Evolutionary conservation across 2,329 filamentous ascomycete species (phyloP).

Genomic region (Torrubiellomyces zombiae): DNA sequence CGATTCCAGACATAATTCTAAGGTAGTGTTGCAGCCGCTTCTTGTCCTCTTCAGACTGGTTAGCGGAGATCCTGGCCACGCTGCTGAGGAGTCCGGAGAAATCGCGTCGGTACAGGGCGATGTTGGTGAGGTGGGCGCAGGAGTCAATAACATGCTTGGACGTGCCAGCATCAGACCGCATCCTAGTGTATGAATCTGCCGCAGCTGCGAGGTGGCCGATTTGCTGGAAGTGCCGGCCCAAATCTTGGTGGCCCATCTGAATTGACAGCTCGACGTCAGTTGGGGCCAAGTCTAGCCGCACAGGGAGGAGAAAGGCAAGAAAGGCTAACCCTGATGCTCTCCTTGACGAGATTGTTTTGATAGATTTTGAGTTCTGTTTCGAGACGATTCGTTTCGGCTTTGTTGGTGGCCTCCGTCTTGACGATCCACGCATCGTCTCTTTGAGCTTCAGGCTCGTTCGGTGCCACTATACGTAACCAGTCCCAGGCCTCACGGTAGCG

Average conservation of each 20-base stretch:
- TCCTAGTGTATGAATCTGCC: conserved; percentile 62
- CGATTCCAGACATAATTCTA: conserved; percentile 34
- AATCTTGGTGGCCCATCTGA: conserved; percentile 87
- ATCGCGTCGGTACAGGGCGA: conserved; percentile 60
- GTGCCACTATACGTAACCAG: conserved; percentile 44
- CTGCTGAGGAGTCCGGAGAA: conserved; percentile 52
- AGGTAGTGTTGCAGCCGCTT: conserved; percentile 29
- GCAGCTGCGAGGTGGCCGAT: conserved; percentile 60
- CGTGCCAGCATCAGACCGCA: conserved; percentile 81
- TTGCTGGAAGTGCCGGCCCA: conserved; percentile 67
- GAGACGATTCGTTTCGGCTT: conserved; percentile 54
- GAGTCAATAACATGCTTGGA: conserved; percentile 72
- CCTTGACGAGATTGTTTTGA: conserved; percentile 93
- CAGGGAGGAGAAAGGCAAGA: background rate
- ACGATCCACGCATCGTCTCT: conserved; percentile 64
- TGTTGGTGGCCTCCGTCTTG: conserved; percentile 46
- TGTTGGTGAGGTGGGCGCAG: conserved; percentile 58
- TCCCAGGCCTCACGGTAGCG: conserved; percentile 56
- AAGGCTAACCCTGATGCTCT: conserved; percentile 64
- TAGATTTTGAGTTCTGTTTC: conserved; percentile 79
- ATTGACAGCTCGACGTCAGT: conserved; percentile 4
- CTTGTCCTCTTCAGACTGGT: conserved; percentile 30
- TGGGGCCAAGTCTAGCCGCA: conserved; percentile 1
- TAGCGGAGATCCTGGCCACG: conserved; percentile 44
- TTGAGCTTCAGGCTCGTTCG: conserved; percentile 48